Evolutionary conservation across 164 flowering plant species (phyloP), one percentile per base, ranked within the genome.

Genomic region (Macadamia integrifolia): DNA sequence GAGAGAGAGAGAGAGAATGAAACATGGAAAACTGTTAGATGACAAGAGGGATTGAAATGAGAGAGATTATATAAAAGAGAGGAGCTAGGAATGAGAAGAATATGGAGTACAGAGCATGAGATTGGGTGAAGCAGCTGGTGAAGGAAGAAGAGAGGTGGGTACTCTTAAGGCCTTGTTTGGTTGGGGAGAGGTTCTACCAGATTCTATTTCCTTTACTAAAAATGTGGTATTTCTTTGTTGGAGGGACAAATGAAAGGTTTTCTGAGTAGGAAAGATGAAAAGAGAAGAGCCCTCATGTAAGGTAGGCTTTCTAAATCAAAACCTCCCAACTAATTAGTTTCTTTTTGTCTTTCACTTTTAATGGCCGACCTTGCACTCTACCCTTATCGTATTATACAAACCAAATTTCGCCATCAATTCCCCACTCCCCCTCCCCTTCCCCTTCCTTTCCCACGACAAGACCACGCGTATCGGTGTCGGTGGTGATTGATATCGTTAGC

Each of bases 261-360:
- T 35, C 23, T 35, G 40, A 5, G 40, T 35, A 28, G 59, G 69
- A 58, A 14, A 76, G 66, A 73, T 12, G 60, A 8, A 12, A 17
- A 8, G 12, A 17, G 55, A 46, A 56, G 62, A 44, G 40, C 32
- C 52, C 31, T 49, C 35, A 48, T 72, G 77, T 76, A 71, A 43
- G 87, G 75, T 81, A 74, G 68, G 66, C 72, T 78, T 71, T 84
- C 85, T 53, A 65, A 72, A 79, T 83, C 87, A 63, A 52, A 35
- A 35, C 40, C 66, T 58, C 60, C 35, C 80, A 75, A 70, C 80
- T 60, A 62, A 75, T 72, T 72, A 58, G 28, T 72, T 69, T 57
- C 71, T 62, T 67, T 31, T 65, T 30, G 9, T 35, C 40, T 35
- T 35, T 35, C 40, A 2, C 40, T 2, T 35, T 35, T 2, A 42